phyloP scores from a whole-genome alignment of 192 early-diverging fungal genomes.

The Coemansia sp. region DNA sequence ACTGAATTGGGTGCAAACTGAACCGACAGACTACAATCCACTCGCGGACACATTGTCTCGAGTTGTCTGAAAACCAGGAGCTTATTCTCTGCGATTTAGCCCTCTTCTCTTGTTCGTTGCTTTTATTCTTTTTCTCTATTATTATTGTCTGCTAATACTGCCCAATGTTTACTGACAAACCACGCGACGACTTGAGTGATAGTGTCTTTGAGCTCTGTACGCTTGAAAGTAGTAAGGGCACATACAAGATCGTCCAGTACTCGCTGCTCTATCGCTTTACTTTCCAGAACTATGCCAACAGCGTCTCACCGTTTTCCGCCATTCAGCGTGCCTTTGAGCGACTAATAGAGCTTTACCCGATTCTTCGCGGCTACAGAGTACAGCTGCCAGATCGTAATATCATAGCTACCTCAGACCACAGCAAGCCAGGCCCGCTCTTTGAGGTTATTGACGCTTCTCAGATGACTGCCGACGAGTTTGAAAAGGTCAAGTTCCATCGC shows the following conservation, averaged over 20 bases:
- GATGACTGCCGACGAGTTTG: neutral
- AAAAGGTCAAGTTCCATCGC: neutral
- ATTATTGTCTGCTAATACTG: neutral
- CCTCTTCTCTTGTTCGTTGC: neutral
- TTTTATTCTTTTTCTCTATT: neutral
- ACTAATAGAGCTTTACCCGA: neutral
- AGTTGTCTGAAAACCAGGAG: too few relatives aligned
- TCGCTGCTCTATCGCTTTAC: neutral
- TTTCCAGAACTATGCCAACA: too few relatives aligned
- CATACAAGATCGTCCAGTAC: neutral
- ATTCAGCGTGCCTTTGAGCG: slow-evolving; percentile 4
- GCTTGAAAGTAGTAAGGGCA: neutral
- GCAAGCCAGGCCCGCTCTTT: slow-evolving; percentile 4
- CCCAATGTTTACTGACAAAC: neutral
- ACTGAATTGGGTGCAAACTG: neutral
- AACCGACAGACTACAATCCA: neutral
- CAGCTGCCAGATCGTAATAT: neutral
- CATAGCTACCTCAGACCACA: neutral
- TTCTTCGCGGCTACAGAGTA: neutral
- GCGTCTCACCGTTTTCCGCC: neutral
- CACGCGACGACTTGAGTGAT: neutral
- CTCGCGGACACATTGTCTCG: neutral
- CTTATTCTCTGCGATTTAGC: neutral
- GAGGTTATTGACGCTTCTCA: neutral
- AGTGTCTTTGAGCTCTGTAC: slow-evolving; percentile 1